Conservation (phyloP, 192 early-diverging fungal genomes). For the Phlyctochytrium bullatum region DNA sequence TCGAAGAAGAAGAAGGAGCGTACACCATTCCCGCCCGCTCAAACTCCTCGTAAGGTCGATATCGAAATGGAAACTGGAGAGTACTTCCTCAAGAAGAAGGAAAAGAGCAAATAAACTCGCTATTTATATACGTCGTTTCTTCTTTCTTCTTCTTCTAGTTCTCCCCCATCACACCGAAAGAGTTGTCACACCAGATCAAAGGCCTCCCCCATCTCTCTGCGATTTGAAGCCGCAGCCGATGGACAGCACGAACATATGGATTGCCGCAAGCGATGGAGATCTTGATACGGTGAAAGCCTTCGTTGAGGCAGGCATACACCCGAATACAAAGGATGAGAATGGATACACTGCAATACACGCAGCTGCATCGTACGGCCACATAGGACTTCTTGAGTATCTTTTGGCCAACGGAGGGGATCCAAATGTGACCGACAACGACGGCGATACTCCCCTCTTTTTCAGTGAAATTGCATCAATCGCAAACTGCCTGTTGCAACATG, state of each 20-base stretch:
- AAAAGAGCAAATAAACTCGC: no score
- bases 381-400: constrained; percentile 65
- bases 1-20: constrained; percentile 73
- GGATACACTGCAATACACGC: constrained; percentile 83
- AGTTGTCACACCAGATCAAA: no score
- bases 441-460: constrained; percentile 79
- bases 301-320: constrained; percentile 10
- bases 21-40: constrained; percentile 89
- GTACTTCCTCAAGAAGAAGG: constrained; percentile 75
- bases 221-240: no score
- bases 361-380: constrained; percentile 72
- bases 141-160: no score
- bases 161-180: no score
- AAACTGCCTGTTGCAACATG: constrained; percentile 60
- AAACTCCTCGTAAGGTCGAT: constrained; percentile 80
- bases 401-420: constrained; percentile 61
- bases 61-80: constrained; percentile 91
- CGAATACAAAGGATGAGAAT: constrained; percentile 69
- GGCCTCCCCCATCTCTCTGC: no score
- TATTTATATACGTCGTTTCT: no score
- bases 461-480: constrained; percentile 71
- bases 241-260: no score
- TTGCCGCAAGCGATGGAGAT: no score
- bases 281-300: no score
- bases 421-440: constrained; percentile 72